Conservation (phyloP, 2,329 filamentous ascomycete genomes). For the Didymella pinodella region DNA sequence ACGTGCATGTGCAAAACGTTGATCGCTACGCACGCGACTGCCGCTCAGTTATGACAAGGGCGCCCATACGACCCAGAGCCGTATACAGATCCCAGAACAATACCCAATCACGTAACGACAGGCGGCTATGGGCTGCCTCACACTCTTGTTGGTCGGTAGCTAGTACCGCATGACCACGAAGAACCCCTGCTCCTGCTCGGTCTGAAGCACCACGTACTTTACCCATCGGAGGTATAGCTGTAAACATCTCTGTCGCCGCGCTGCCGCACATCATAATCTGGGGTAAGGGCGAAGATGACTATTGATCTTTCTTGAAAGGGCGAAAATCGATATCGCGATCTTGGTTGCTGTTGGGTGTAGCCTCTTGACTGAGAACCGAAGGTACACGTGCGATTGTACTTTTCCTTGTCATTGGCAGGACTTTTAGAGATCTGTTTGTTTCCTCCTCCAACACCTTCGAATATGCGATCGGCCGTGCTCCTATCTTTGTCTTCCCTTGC, state of each 20-base stretch:
- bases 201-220: constrained; percentile 2
- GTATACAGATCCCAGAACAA: neutral
- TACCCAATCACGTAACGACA: neutral
- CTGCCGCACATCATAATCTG: constrained; percentile 13
- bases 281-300: constrained; percentile 10
- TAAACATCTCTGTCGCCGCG: constrained; percentile 9
- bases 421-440: neutral
- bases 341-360: neutral
- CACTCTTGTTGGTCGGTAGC: constrained; percentile 6
- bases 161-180: constrained; percentile 13
- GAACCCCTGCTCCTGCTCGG: constrained; percentile 7
- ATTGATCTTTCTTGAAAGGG: neutral
- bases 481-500: constrained; percentile 34
- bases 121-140: neutral
- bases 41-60: constrained; percentile 2
- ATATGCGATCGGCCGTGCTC: constrained; percentile 34
- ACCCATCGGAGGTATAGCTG: constrained; percentile 11
- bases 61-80: neutral
- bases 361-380: neutral
- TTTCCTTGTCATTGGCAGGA: neutral
- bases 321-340: constrained; percentile 8
- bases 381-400: constrained; percentile 1
- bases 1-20: neutral
- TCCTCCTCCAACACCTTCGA: constrained; percentile 14
- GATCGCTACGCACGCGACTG: neutral